phyloP scores from a whole-genome alignment of 768 basidiomycete species.

The Mycena sanguinolenta region DNA sequence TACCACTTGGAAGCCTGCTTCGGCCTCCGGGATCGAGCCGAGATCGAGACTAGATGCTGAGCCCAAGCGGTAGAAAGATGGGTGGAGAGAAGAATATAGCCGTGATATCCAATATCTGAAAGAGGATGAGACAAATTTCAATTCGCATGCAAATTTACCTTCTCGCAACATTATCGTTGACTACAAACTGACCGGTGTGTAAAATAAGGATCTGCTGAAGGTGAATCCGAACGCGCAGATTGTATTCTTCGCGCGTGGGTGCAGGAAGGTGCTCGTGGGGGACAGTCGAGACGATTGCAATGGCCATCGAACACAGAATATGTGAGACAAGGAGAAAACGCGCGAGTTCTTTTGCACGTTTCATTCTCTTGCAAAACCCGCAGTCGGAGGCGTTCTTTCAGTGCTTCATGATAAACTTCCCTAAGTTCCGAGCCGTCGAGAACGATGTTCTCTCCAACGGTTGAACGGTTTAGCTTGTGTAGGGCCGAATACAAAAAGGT shows the following conservation, averaged over 20 bases:
- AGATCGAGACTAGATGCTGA: conserved; percentile 52
- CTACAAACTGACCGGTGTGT: conserved; percentile 44
- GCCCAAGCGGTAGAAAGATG: conserved; percentile 62
- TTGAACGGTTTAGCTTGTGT: conserved; percentile 2
- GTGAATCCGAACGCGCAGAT: conserved; percentile 57
- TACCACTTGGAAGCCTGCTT: conserved; percentile 51
- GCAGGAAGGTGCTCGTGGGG: conserved; percentile 49
- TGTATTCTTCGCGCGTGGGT: conserved; percentile 51
- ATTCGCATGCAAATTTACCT: conserved; percentile 32
- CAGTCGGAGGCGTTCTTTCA: conserved; percentile 45
- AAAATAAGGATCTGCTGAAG: conserved; percentile 65
- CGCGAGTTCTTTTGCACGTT: conserved; percentile 43
- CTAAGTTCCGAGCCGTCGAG: conserved; percentile 41
- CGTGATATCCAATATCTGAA: conserved; percentile 60
- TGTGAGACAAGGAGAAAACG: conserved; percentile 57
- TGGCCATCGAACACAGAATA: conserved; percentile 42
- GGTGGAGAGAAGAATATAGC: conserved; percentile 65
- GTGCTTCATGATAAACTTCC: conserved; percentile 36
- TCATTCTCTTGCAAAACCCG: conserved; percentile 50
- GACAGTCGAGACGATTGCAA: conserved; percentile 53
- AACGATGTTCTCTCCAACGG: conserved; percentile 19
- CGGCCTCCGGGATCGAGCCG: conserved; percentile 54
- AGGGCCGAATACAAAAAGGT: conserved; percentile 27
- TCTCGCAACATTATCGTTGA: conserved; percentile 36
- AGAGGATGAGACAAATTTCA: background rate